phyloP scores from a whole-genome alignment of 306 rosid genomes.

The Sindora glabra region DNA sequence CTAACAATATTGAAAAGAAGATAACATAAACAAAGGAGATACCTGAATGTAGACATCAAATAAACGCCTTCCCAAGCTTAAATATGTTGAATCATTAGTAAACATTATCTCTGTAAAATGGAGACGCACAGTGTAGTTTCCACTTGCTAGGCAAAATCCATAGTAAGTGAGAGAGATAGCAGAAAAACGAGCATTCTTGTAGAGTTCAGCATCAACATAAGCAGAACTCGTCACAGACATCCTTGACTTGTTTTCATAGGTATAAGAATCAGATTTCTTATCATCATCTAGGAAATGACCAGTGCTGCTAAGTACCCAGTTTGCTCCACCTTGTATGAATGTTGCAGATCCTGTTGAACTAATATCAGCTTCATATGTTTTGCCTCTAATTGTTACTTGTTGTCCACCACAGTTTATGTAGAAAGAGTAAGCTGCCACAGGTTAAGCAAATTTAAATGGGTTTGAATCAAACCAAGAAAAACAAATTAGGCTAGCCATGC shows the following conservation, averaged over 20 bases:
- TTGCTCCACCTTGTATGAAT: neutral
- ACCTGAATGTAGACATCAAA: constrained; percentile 31
- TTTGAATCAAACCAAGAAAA: too few species aligned
- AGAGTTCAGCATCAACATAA: constrained; percentile 26
- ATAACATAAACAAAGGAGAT: neutral
- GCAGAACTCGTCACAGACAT: too few species aligned
- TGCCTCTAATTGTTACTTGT: too few species aligned
- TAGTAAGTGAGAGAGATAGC: constrained; percentile 37
- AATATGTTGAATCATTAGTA: neutral
- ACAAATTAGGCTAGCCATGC: too few species aligned
- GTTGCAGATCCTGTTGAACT: neutral
- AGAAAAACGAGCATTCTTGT: constrained; percentile 40
- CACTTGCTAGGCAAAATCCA: constrained; percentile 23
- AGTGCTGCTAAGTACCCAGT: constrained; percentile 37
- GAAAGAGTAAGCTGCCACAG: neutral
- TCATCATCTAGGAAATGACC: constrained; percentile 21
- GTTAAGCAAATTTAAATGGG: neutral
- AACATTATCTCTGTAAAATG: constrained; percentile 25
- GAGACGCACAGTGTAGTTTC: constrained; percentile 17
- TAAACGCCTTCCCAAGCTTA: constrained; percentile 19
- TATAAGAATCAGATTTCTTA: neutral
- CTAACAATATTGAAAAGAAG: neutral
- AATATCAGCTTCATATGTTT: neutral
- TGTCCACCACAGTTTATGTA: too few species aligned
- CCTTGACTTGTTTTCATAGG: neutral